Evolutionary conservation across 129 eudicot genomes (phyloP).

Genomic region (Arctium minus): DNA sequence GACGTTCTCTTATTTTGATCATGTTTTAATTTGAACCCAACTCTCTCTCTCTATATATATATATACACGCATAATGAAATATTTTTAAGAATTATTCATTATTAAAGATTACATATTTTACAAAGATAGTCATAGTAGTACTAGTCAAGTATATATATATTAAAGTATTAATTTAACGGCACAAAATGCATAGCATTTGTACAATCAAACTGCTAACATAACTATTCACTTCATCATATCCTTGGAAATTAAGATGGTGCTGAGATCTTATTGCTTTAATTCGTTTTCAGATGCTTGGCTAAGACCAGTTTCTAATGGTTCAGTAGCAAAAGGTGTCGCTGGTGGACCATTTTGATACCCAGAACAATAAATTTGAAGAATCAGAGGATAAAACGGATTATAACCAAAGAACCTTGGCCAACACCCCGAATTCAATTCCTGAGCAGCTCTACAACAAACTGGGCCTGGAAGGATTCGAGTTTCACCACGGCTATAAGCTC

Average conservation of each 20-base stretch:
- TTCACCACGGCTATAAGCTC: constrained; percentile 16
- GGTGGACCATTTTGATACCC: neutral
- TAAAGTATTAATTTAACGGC: neutral
- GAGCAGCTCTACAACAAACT: constrained; percentile 31
- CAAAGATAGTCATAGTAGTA: neutral
- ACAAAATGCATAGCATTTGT: neutral
- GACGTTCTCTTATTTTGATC: no score
- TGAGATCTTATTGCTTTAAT: neutral
- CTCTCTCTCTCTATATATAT: no score
- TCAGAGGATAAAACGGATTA: constrained; percentile 27
- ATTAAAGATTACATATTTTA: neutral
- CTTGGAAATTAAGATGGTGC: neutral
- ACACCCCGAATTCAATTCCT: constrained; percentile 19
- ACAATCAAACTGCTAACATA: neutral
- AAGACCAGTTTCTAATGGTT: neutral
- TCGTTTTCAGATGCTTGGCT: neutral
- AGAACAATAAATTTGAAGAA: constrained; percentile 26
- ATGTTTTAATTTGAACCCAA: no score
- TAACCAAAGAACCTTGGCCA: constrained; percentile 22
- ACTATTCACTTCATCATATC: neutral
- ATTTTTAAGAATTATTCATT: neutral
- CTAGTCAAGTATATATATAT: neutral
- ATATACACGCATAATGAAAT: neutral
- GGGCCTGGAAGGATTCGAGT: constrained; percentile 23
- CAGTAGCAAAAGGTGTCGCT: neutral